Evolutionary conservation across 768 basidiomycete species (phyloP).

Genomic region (Leccinum longicurvipes): DNA sequence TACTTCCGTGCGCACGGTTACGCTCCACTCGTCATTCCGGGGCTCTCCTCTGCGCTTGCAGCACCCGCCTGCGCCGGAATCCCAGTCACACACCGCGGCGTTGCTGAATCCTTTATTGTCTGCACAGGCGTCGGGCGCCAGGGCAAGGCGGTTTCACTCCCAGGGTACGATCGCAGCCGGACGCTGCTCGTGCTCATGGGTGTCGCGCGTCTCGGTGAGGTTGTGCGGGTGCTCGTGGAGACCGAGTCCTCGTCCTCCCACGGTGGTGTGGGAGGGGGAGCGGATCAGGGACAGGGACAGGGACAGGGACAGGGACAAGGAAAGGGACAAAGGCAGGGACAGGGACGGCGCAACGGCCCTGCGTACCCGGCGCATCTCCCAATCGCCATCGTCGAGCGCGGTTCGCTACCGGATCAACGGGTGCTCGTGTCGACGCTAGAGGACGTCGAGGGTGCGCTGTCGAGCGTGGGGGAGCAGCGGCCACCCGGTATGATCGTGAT

Average conservation of each 20-base stretch:
- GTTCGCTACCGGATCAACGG: slow-evolving; percentile 91
- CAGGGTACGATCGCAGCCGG: slow-evolving; percentile 78
- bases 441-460: slow-evolving; percentile 67
- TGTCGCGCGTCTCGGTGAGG: slow-evolving; percentile 75
- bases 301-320: too few relatives aligned
- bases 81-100: slow-evolving; percentile 93
- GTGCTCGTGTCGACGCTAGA: slow-evolving; percentile 74
- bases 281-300: too few relatives aligned
- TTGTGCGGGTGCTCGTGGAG: slow-evolving; percentile 58
- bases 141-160: slow-evolving; percentile 80
- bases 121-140: slow-evolving; percentile 92
- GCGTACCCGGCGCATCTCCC: slow-evolving; percentile 76
- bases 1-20: slow-evolving; percentile 86
- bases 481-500: slow-evolving; percentile 96
- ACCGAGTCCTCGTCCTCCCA: background rate
- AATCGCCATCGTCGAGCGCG: slow-evolving; percentile 92
- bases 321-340: slow-evolving; percentile 5
- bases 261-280: too few relatives aligned
- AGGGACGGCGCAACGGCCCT: slow-evolving; percentile 45
- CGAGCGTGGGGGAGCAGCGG: slow-evolving; percentile 76
- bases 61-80: slow-evolving; percentile 89
- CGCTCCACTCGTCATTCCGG: slow-evolving; percentile 82
- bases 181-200: slow-evolving; percentile 93
- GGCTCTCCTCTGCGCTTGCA: slow-evolving; percentile 85
- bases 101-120: slow-evolving; percentile 82